Evolutionary conservation across 164 flowering plant species (phyloP).

Genomic region (Cinnamomum chago): DNA sequence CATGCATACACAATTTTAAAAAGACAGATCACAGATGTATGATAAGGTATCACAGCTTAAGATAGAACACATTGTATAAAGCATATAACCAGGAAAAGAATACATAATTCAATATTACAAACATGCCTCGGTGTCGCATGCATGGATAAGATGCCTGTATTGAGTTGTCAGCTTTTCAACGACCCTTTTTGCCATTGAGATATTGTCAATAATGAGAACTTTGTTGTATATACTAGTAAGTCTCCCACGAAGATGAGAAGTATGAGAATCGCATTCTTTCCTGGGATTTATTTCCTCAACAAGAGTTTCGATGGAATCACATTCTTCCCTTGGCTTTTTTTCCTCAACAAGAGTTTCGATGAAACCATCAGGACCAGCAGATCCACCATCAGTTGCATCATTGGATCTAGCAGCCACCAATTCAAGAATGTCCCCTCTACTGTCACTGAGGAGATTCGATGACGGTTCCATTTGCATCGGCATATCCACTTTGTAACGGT

Average conservation of each 20-base stretch:
- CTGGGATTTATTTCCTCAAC: constrained; percentile 1
- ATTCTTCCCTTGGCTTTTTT: not conserved
- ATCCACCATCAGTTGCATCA: constrained; percentile 9
- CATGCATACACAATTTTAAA: no score
- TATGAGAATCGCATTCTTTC: not conserved
- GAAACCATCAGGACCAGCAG: not conserved
- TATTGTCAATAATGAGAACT: constrained; percentile 69
- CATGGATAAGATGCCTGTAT: constrained; percentile 67
- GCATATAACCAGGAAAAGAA: not conserved
- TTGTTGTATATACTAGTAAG: constrained; percentile 52
- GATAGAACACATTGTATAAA: not conserved
- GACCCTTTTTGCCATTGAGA: constrained; percentile 49
- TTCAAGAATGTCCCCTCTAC: not conserved
- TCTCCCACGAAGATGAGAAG: constrained; percentile 24
- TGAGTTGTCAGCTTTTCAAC: constrained; percentile 54
- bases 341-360: constrained; percentile 7
- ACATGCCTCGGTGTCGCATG: constrained; percentile 93
- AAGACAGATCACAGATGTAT: no score
- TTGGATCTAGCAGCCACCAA: not conserved
- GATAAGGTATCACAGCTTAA: not conserved
- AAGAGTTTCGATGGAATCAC: constrained; percentile 2
- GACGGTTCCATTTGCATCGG: not conserved
- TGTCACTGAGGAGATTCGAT: not conserved
- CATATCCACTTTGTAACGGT: not conserved
- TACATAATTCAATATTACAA: not conserved